These are phyloP conservation scores for Gliomastix tumulicola DNA, from an alignment of 2,329 filamentous ascomycete genomes.

Conservation along the genomic window DNA sequence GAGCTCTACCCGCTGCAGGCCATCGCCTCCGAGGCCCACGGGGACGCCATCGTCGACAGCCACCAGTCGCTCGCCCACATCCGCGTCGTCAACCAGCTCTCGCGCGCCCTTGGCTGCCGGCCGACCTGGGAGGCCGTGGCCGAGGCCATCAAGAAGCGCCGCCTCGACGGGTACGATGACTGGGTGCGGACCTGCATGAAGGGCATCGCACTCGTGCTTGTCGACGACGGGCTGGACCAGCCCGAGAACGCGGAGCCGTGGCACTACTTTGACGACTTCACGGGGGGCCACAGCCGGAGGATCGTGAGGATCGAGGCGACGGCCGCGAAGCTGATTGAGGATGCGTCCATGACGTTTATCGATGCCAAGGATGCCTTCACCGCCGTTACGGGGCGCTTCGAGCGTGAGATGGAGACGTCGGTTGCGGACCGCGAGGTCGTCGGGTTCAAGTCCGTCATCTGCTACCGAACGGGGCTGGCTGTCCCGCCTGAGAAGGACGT, in stretches of 20 bases:
- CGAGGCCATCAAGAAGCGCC: slow-evolving; percentile 31
- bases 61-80: slow-evolving; percentile 60
- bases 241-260: slow-evolving; percentile 50
- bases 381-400: slow-evolving; percentile 25
- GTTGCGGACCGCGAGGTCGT: slow-evolving; percentile 54
- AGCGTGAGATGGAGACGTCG: slow-evolving; percentile 46
- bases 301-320: slow-evolving; percentile 74
- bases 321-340: slow-evolving; percentile 54
- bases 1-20: slow-evolving; percentile 43
- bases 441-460: slow-evolving; percentile 78
- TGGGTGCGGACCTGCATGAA: slow-evolving; percentile 60
- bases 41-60: slow-evolving; percentile 57
- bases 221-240: slow-evolving; percentile 68
- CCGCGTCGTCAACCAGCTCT: slow-evolving; percentile 62
- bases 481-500: slow-evolving; percentile 40
- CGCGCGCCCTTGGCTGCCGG: slow-evolving; percentile 55
- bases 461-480: slow-evolving; percentile 69
- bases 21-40: slow-evolving; percentile 67
- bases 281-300: slow-evolving; percentile 56
- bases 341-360: slow-evolving; percentile 25
- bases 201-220: slow-evolving; percentile 65
- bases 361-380: slow-evolving; percentile 13
- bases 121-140: slow-evolving; percentile 52
- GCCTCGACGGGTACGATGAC: slow-evolving; percentile 38
- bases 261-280: slow-evolving; percentile 60